These are phyloP conservation scores for Blastobotrys malaysiensis DNA, from an alignment of 1,139 yeast genomes.

Conservation along the genomic window DNA sequence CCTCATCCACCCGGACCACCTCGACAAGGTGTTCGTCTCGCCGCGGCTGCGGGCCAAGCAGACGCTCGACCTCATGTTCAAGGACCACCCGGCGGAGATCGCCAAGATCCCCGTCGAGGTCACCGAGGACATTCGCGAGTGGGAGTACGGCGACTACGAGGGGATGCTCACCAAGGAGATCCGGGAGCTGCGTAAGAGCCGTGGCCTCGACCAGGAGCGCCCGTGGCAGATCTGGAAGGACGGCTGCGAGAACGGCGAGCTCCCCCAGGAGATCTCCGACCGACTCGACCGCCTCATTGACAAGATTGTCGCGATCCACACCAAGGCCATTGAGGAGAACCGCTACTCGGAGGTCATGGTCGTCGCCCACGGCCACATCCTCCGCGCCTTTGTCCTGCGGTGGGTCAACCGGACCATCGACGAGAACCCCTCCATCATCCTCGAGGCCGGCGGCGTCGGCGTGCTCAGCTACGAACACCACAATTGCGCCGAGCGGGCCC, in stretches of 20 bases:
- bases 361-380: constrained; percentile 89
- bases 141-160: constrained; percentile 97
- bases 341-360: constrained; percentile 68
- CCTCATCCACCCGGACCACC: constrained; percentile 56
- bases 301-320: constrained; percentile 58
- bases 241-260: constrained; percentile 91
- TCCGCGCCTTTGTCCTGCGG: constrained; percentile 82
- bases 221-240: constrained; percentile 86
- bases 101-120: constrained; percentile 17
- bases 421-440: constrained; percentile 68
- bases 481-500: constrained; percentile 78
- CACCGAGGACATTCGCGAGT: constrained; percentile 72
- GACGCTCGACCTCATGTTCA: constrained; percentile 55
- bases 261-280: constrained; percentile 53
- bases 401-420: constrained; percentile 64
- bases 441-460: constrained; percentile 96
- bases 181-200: constrained; percentile 47
- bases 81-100: constrained; percentile 42
- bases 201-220: constrained; percentile 63
- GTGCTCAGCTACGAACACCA: constrained; percentile 87
- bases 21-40: constrained; percentile 65
- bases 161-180: constrained; percentile 71
- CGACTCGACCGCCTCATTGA: constrained; percentile 67
- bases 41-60: constrained; percentile 77
- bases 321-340: constrained; percentile 48